A percentile compares a stretch with the other conserved stretches of the same genome.
These are phyloP conservation scores for Trichoderma virens DNA, from an alignment of 495 filamentous ascomycete species.

Conservation along the genomic window DNA sequence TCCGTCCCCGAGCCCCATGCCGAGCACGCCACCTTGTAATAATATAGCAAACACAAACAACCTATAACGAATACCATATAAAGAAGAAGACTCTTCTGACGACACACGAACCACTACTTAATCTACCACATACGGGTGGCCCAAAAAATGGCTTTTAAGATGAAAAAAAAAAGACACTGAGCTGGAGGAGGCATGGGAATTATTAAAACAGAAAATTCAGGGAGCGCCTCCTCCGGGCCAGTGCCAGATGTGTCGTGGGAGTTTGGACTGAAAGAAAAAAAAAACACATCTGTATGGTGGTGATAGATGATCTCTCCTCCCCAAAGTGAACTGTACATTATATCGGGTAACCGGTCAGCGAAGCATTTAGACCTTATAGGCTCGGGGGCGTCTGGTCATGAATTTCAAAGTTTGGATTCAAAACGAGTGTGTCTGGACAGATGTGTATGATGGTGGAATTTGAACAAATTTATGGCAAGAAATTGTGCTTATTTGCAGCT, in stretches of 20 bases:
- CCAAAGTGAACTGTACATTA: constrained; percentile 11
- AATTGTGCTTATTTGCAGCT: neutral
- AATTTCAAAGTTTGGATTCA: constrained; percentile 11
- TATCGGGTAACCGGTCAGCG: constrained; percentile 10
- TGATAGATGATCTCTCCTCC: constrained; percentile 12
- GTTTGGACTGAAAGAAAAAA: neutral
- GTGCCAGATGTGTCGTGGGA: neutral
- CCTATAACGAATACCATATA: neutral
- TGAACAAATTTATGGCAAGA: neutral
- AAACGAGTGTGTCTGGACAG: neutral
- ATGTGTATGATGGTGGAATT: neutral
- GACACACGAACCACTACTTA: neutral
- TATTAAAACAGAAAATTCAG: neutral
- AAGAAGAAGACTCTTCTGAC: neutral
- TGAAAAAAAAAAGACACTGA: neutral
- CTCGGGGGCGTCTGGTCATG: constrained; percentile 11
- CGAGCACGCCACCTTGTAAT: constrained; percentile 6
- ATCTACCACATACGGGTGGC: neutral
- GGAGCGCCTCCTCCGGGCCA: neutral
- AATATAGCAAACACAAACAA: neutral
- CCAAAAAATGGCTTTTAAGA: neutral
- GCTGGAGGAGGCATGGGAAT: neutral
- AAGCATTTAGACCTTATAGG: constrained; percentile 11
- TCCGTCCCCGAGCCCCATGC: constrained; percentile 14
- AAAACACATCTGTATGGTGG: neutral